Evolutionary conservation across 2,329 filamentous ascomycete species (phyloP), one percentile per base, ranked within the genome.

Genomic region (Sclerotinia minor): DNA sequence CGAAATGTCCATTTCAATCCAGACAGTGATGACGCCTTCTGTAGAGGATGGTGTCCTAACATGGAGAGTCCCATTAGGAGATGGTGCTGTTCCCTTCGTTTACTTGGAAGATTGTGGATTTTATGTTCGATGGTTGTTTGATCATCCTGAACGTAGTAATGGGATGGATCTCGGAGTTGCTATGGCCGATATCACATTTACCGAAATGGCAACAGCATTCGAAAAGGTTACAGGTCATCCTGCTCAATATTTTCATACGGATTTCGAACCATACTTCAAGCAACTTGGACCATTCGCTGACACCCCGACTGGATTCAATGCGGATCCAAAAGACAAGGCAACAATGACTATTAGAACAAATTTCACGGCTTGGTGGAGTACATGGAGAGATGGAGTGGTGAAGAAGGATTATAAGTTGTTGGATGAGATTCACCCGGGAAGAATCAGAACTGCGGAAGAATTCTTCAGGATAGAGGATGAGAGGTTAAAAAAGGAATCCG

Each of bases 301-400:
- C n/a, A 24, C 8, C 0, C 73, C 79, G 0, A 76, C 79, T 2
- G 81, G 78, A 0, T 70, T 74, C 47, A 80, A 77, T 69, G 73
- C 76, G 15, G 74, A 76, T 67, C 73, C 70, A 8, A 73, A 74
- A 6, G 80, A 81, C 69, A 72, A 77, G 24, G 75, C 78, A 3
- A 73, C 76, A 15, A 76, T 81, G 77, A 82, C 73, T 1, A 67
- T 82, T 6, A 74, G 75, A 45, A 73, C 82, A 57, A 86, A 85
- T 71, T 86, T 86, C 70, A 80, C 79, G 0, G 83, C 79, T 0
- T 85, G 82, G 71, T 85, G 83, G 81, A 82, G 79, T 67, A 68
- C 81, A 64, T 85, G 79, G 77, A 79, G 76, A 57, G 65, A 79
- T 65, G 80, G 80, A 1, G 70, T 84, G 6, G 71, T 84, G 1